Conservation (phyloP, 1,284 basidiomycete species). For the Puccinia triticina region DNA sequence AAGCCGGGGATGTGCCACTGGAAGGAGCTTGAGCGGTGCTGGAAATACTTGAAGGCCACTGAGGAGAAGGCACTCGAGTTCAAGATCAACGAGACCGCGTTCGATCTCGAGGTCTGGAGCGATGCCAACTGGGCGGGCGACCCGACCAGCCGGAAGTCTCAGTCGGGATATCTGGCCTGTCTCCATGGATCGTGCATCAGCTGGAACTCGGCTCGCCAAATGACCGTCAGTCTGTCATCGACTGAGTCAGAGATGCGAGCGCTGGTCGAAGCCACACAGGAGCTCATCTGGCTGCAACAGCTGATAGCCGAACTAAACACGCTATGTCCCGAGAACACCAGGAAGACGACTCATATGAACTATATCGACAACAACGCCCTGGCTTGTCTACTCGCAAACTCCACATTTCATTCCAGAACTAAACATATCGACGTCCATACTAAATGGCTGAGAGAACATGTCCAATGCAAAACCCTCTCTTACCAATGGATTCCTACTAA, state of each 20-base stretch:
- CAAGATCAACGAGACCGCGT: not conserved
- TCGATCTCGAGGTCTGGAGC: not conserved
- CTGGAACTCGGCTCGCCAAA: constrained; percentile 15
- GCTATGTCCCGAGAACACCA: too few relatives aligned
- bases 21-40: not conserved
- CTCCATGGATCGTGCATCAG: not conserved
- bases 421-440: constrained; percentile 18
- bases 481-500: constrained; percentile 4
- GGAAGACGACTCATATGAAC: not conserved
- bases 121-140: constrained; percentile 31
- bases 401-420: not conserved
- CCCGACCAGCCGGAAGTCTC: not conserved
- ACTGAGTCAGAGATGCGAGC: constrained; percentile 20
- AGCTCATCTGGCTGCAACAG: not conserved
- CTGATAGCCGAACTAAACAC: not conserved
- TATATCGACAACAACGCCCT: not conserved
- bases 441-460: constrained; percentile 7
- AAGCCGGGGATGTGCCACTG: constrained; percentile 12
- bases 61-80: not conserved
- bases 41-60: not conserved
- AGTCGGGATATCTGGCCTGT: constrained; percentile 1
- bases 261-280: not conserved
- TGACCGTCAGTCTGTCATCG: not conserved
- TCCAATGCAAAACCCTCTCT: not conserved
- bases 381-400: not conserved